A percentile compares a stretch with the other conserved stretches of the same genome.
Conservation (phyloP, 2,329 filamentous ascomycete species). For the Dissoconium aciculare region DNA sequence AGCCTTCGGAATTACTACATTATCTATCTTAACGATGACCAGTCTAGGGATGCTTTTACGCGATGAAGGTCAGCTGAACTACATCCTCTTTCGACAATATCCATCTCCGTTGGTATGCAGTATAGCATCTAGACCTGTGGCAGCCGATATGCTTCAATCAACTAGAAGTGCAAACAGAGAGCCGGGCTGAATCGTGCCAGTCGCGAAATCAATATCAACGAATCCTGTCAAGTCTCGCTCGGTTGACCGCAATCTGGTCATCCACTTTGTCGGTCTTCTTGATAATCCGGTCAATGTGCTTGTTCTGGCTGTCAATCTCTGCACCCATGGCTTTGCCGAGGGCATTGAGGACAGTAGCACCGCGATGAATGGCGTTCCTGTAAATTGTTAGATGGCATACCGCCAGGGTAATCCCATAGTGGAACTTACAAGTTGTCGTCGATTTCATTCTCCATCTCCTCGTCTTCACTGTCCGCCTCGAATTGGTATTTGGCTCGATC, state of each 20-base stretch:
- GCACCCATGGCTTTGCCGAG: constrained; percentile 59
- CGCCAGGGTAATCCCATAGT: not conserved
- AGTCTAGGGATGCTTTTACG: no score
- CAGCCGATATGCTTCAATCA: no score
- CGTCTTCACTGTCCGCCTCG: constrained; percentile 57
- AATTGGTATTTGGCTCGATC: constrained; percentile 63
- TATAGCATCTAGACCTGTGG: no score
- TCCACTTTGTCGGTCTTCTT: constrained; percentile 61
- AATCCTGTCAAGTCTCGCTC: constrained; percentile 53
- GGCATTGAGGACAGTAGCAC: constrained; percentile 55
- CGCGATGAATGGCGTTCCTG: constrained; percentile 41
- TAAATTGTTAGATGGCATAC: constrained; percentile 4
- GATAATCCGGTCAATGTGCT: constrained; percentile 58
- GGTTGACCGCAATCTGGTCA: constrained; percentile 66
- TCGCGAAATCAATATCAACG: no score
- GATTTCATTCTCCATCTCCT: constrained; percentile 41
- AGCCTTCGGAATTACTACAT: no score
- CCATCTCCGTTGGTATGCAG: no score
- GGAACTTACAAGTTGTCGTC: constrained; percentile 24
- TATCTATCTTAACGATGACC: no score
- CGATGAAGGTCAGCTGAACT: no score
- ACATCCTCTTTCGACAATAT: no score
- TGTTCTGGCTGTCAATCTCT: constrained; percentile 65
- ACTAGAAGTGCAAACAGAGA: no score
- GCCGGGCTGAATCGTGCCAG: no score